Evolutionary conservation across 2,329 filamentous ascomycete species (phyloP).

Genomic region (Pestalotiopsis sp.): DNA sequence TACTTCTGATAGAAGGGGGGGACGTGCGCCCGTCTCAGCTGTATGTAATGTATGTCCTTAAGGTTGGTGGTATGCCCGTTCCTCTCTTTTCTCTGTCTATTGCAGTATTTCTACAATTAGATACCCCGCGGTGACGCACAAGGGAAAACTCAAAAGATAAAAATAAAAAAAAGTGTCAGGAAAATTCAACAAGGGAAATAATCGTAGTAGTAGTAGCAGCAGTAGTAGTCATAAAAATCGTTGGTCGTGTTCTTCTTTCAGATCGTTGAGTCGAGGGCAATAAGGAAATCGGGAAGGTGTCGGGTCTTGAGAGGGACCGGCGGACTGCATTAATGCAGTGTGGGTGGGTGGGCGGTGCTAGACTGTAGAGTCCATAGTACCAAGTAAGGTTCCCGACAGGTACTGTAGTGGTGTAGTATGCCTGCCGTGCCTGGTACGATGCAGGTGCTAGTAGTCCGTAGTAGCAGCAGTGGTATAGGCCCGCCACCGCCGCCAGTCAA

Average conservation of each 20-base stretch:
- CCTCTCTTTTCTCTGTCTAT: not conserved
- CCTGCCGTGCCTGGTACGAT: slow-evolving; percentile 23
- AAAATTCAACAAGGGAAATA: not conserved
- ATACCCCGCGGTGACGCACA: not conserved
- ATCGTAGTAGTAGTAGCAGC: not conserved
- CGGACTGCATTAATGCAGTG: slow-evolving; percentile 1
- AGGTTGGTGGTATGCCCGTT: not conserved
- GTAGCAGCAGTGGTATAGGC: not conserved
- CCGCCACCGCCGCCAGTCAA: slow-evolving; percentile 21
- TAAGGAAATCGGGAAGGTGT: slow-evolving; percentile 3
- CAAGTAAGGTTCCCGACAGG: too few species aligned
- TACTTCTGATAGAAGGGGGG: not conserved
- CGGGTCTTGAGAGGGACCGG: not conserved
- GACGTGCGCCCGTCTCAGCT: not conserved
- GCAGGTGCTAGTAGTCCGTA: slow-evolving; percentile 21
- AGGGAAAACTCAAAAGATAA: not conserved
- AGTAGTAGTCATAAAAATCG: not conserved
- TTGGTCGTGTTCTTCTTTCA: not conserved
- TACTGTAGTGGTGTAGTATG: slow-evolving; percentile 4
- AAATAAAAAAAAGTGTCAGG: not conserved
- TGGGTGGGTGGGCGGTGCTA: not conserved
- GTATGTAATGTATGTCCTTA: not conserved
- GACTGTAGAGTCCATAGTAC: not conserved
- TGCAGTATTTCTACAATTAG: not conserved
- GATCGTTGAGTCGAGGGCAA: not conserved